Evolutionary conservation across 164 flowering plant species (phyloP).

Genomic region (Liriodendron chinense): DNA sequence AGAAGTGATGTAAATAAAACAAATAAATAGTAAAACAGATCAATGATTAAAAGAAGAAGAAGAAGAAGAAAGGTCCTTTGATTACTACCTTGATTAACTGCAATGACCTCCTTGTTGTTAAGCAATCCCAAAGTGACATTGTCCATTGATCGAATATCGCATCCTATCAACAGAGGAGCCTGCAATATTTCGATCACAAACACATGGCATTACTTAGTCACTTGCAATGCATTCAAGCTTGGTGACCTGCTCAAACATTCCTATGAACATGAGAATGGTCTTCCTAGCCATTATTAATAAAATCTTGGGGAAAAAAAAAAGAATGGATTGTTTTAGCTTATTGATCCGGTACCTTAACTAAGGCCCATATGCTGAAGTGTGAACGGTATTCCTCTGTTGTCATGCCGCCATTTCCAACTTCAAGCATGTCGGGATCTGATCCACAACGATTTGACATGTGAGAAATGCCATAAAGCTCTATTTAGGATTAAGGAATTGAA

Average conservation of each 20-base stretch:
- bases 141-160: constrained; percentile 57
- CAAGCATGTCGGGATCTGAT: constrained; percentile 89
- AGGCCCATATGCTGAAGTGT: constrained; percentile 91
- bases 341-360: constrained; percentile 45
- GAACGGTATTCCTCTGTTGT: constrained; percentile 67
- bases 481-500: too few relatives aligned
- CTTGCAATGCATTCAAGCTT: background rate
- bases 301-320: too few relatives aligned
- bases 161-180: constrained; percentile 83
- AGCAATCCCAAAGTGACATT: constrained; percentile 38
- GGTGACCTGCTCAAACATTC: background rate
- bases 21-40: too few relatives aligned
- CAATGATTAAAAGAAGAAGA: too few relatives aligned
- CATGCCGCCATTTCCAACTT: constrained; percentile 94
- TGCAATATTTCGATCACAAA: constrained; percentile 12
- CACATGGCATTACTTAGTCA: background rate
- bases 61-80: background rate
- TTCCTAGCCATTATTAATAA: too few relatives aligned
- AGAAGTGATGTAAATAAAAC: background rate
- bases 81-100: constrained; percentile 66
- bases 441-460: background rate
- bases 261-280: background rate
- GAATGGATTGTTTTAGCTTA: background rate
- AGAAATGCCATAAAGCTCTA: too few relatives aligned
- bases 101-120: constrained; percentile 70